Evolutionary conservation across 2,329 filamentous ascomycete genomes (phyloP), one percentile per base, ranked within the genome.

Genomic region (Xylaria sp.): DNA sequence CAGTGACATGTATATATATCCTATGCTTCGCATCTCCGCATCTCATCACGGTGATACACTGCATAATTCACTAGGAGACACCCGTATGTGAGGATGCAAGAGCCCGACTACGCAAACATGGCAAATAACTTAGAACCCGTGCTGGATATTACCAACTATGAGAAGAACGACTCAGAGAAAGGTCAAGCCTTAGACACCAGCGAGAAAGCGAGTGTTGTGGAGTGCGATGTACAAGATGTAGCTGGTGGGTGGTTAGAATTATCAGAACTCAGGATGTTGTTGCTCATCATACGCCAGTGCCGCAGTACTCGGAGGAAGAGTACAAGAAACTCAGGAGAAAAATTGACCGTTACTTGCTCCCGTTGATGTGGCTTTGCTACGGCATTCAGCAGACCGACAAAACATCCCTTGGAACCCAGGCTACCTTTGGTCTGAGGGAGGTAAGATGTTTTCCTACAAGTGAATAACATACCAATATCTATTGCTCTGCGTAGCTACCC

Each of bases 311-410:
- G 2, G 77, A 80, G 0, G 76, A 80, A 45, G 69, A 81, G 62
- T 82, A 80, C 65, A 77, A 76, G 58, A 77, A 74, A 49, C 70
- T 81, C 13, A 79, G 77, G 69, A 73, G 74, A 33, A 84, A 84
- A 68, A 78, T 81, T 20, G 82, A 84, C 67, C 75, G 75, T n/a
- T 83, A 80, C 64, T 74, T 84, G 17, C 76, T 84, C 0, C 82
- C 82, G 1, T 71, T 84, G 47, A 84, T 84, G 81, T 84, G 80
- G 78, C 73, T 80, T 7, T 83, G 81, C 69, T 84, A 84, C 65
- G 83, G 83, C 39, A 81, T 84, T 55, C 83, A 85, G 67, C 82
- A 84, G 69, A 79, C 78, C 0, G 82, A 84, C 72, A 84, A 84
- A 71, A 84, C 81, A 1, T 78, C 79, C 0, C 73, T 81, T 17